Evolutionary conservation across 352 stramenopile species (phyloP).

Genomic region (Plasmopara muralis): DNA sequence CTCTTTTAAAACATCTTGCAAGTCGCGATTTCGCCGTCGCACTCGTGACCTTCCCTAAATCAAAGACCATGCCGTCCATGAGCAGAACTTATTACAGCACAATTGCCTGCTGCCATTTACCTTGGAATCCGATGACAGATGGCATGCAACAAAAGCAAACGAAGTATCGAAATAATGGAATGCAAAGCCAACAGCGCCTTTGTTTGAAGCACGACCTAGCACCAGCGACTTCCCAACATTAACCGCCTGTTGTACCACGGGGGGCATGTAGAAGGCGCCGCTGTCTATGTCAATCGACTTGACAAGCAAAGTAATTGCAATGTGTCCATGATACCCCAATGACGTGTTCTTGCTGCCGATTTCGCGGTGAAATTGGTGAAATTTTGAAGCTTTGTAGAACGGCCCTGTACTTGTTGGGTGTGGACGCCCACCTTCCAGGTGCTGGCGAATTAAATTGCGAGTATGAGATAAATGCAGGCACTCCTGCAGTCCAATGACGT

Average conservation of each 20-base stretch:
- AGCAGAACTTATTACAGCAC: background rate
- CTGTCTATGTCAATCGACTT: slow-evolving; percentile 52
- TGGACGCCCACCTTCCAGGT: slow-evolving; percentile 51
- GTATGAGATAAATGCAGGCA: slow-evolving; percentile 75
- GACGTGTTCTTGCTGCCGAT: slow-evolving; percentile 79
- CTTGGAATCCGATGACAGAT: slow-evolving; percentile 85
- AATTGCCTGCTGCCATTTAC: slow-evolving; percentile 6
- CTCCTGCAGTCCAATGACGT: slow-evolving; percentile 85
- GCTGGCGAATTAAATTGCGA: slow-evolving; percentile 43
- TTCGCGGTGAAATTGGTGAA: slow-evolving; percentile 60
- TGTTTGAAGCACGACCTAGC: slow-evolving; percentile 79
- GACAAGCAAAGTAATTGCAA: slow-evolving; percentile 83
- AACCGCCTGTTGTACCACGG: slow-evolving; percentile 58
- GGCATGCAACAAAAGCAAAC: slow-evolving; percentile 82
- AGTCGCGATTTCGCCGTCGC: slow-evolving; percentile 66
- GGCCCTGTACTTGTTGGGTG: slow-evolving; percentile 19
- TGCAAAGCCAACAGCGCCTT: slow-evolving; percentile 83
- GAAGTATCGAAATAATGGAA: slow-evolving; percentile 85
- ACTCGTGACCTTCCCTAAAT: slow-evolving; percentile 64
- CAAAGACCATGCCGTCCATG: background rate
- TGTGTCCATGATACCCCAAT: slow-evolving; percentile 83
- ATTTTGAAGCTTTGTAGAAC: slow-evolving; percentile 19
- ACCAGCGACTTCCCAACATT: slow-evolving; percentile 74
- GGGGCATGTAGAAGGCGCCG: slow-evolving; percentile 78
- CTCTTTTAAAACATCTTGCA: slow-evolving; percentile 61